A percentile compares a stretch with the other conserved stretches of the same genome.
phyloP scores from a whole-genome alignment of 441 rosid species.

The Kokia cookei region DNA sequence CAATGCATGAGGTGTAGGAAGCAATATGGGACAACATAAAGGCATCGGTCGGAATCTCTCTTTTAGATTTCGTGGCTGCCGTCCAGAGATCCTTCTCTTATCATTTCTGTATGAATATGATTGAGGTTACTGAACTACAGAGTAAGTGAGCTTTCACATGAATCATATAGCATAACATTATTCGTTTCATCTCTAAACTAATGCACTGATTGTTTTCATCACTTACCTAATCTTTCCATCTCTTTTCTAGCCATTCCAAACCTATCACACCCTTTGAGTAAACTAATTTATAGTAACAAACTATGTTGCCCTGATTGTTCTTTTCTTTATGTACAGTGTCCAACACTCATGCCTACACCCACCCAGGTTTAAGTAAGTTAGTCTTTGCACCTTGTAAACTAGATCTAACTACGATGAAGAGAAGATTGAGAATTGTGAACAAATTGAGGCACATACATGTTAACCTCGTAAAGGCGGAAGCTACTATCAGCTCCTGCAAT shows the following conservation, averaged over 20 bases:
- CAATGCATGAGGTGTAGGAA: slow-evolving; percentile 92
- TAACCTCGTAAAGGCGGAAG: slow-evolving; percentile 87
- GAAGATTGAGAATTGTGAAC: background rate
- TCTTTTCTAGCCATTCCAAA: background rate
- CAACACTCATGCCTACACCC: background rate
- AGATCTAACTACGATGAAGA: background rate
- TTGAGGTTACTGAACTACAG: slow-evolving; percentile 18
- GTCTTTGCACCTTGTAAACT: background rate
- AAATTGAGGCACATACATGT: slow-evolving; percentile 46
- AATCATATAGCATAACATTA: background rate
- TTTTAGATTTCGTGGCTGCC: slow-evolving; percentile 47
- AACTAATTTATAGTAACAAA: background rate
- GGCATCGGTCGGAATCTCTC: slow-evolving; percentile 98
- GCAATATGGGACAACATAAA: slow-evolving; percentile 73
- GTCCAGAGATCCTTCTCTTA: slow-evolving; percentile 45
- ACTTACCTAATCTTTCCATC: background rate
- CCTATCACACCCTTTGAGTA: background rate
- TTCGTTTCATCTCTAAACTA: background rate
- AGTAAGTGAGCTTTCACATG: background rate
- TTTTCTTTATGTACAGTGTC: background rate
- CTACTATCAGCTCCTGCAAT: slow-evolving; percentile 99
- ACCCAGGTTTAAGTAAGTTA: background rate
- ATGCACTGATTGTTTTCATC: background rate
- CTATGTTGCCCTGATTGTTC: background rate
- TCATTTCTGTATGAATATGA: slow-evolving; percentile 48